Base-by-base conservation (phyloP, 2,329 filamentous ascomycete genomes). In the Chrysosporium queenslandicum region DNA sequence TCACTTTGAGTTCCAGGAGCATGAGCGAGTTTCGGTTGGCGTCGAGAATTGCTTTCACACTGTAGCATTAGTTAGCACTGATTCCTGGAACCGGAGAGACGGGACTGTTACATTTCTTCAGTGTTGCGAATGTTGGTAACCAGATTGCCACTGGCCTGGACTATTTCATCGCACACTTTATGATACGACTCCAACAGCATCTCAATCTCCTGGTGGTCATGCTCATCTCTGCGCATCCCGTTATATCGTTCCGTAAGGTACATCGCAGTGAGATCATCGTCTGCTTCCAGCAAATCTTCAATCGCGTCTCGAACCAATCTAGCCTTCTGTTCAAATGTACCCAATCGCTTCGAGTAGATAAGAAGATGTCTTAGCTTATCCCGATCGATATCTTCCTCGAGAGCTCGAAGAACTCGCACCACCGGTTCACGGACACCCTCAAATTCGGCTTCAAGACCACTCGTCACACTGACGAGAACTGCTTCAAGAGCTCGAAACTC, bases 1-100 rank as follows among this genome's bases (percentile, higher is more conserved):
- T 92, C 72, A 97, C 95, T 66, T 94, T 95, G 61, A 98, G 82
- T 58, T 97, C 92, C 29, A 97, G 79, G 16, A 98, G 77, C 92
- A 98, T 98, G 59, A 98, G 86, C 7, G 89, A 86, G 73, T 98
- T 98, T 59, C 92, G 90, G 67, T 98, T 98, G 52, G 92, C 91
- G 67, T 98, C 92, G 29, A 98, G 81, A 59, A 98, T 98, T 21
- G 92, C 92, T 67, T 92, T 94, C 56, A 96, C 87, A 46, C 88
- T 94, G 12, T 32, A n/a, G 46, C 49, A 18, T 27, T 30, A 37
- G 43, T 65, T 61, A 63, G 59, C 27, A 43, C 29, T 36, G 2
- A n/a, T n/a, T 12, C 4, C 18, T 53, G 4, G 39, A 48, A n/a
- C 50, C 36, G 5, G 27, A 11, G 16, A 9, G n/a, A 14, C 25